Evolutionary conservation across 805 yeast genomes (phyloP).

Genomic region (Kuraishia capsulata): DNA sequence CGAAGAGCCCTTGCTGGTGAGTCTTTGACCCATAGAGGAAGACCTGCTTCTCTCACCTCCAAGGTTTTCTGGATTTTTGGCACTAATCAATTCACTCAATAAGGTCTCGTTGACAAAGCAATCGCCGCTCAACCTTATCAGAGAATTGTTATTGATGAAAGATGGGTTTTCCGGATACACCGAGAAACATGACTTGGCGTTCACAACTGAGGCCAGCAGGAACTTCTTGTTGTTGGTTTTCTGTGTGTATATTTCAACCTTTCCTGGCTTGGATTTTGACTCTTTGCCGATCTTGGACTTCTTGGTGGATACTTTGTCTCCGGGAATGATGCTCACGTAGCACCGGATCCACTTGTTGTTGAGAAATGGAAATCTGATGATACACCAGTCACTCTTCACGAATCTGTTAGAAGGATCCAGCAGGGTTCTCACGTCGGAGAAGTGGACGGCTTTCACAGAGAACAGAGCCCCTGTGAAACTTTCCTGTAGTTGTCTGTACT

Average conservation of each 20-base stretch:
- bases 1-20: slow-evolving; percentile 18
- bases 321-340: slow-evolving; percentile 39
- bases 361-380: slow-evolving; percentile 48
- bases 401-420: slow-evolving; percentile 40
- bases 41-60: slow-evolving; percentile 17
- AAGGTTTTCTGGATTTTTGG: slow-evolving; percentile 13
- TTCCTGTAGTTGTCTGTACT: slow-evolving; percentile 47
- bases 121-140: slow-evolving; percentile 48
- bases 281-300: slow-evolving; percentile 4
- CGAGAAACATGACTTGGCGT: slow-evolving; percentile 38
- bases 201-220: slow-evolving; percentile 39
- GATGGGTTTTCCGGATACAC: slow-evolving; percentile 50
- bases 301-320: slow-evolving; percentile 14
- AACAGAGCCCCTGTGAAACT: slow-evolving; percentile 58
- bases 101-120: slow-evolving; percentile 33
- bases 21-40: slow-evolving; percentile 10
- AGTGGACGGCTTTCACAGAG: slow-evolving; percentile 44
- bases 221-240: slow-evolving; percentile 40
- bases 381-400: slow-evolving; percentile 51
- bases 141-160: slow-evolving; percentile 47
- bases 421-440: slow-evolving; percentile 51
- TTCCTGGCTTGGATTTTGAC: slow-evolving; percentile 34
- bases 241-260: slow-evolving; percentile 42
- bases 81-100: slow-evolving; percentile 12
- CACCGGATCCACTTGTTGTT: slow-evolving; percentile 53